Percentiles rank a stretch among this genome's conserved stretches.
These are phyloP conservation scores for Neurospora sublineolata DNA, from an alignment of 495 filamentous ascomycete genomes.

Conservation along the genomic window DNA sequence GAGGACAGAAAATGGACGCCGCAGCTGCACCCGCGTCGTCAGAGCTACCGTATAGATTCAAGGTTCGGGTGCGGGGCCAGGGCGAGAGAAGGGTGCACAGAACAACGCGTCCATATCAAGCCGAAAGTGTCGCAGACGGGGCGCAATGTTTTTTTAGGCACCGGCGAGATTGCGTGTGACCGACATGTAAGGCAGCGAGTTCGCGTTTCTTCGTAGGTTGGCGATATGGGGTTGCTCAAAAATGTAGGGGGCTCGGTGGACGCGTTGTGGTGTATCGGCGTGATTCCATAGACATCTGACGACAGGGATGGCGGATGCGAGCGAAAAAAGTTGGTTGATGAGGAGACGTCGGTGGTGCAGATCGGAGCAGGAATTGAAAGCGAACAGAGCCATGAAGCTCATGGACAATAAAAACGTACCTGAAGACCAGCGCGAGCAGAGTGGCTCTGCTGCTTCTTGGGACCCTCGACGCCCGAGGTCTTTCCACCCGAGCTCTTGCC, in stretches of 20 bases:
- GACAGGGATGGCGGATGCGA: neutral
- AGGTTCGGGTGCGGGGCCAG: neutral
- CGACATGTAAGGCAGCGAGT: neutral
- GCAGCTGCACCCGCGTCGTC: neutral
- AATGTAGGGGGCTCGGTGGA: conserved; percentile 3
- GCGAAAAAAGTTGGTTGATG: neutral
- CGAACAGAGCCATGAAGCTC: conserved; percentile 13
- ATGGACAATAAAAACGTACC: conserved; percentile 48
- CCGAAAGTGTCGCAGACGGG: neutral
- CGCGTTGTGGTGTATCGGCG: conserved; percentile 6
- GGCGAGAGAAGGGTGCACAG: neutral
- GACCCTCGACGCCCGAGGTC: conserved; percentile 58
- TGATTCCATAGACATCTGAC: conserved; percentile 1
- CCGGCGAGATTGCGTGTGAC: neutral
- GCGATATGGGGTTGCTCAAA: neutral
- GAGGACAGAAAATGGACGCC: neutral
- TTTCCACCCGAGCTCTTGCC: conserved; percentile 79
- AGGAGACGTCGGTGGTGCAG: neutral
- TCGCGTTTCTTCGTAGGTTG: neutral
- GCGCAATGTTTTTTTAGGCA: neutral
- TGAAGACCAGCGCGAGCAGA: conserved; percentile 96
- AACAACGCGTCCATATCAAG: neutral
- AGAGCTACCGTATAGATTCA: neutral
- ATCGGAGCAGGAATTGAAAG: neutral
- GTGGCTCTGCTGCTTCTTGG: conserved; percentile 95